Percentiles rank a stretch among this genome's conserved stretches.
These are phyloP conservation scores for Capronia americana DNA, from an alignment of 2,329 filamentous ascomycete genomes.

Conservation along the genomic window DNA sequence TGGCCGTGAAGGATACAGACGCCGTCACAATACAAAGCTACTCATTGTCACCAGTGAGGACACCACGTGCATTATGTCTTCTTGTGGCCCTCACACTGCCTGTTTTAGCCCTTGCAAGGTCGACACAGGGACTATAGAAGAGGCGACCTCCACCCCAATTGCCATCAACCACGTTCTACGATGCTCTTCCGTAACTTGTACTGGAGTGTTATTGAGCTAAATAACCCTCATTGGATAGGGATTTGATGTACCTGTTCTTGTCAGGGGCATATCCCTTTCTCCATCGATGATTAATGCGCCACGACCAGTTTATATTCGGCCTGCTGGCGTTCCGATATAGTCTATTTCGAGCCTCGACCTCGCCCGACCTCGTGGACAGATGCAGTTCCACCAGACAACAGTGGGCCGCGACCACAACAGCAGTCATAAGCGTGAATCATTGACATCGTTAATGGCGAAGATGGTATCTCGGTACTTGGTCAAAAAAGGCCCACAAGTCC, in stretches of 20 bases:
- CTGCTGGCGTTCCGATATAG: not conserved
- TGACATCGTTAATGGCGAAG: slow-evolving; percentile 19
- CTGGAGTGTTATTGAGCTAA: not conserved
- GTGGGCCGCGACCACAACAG: not conserved
- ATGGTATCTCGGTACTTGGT: slow-evolving; percentile 24
- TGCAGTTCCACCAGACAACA: too few species aligned
- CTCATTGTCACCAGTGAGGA: not conserved
- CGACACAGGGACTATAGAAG: not conserved
- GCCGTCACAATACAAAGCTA: not conserved
- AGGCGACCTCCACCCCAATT: not conserved
- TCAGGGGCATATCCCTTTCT: not conserved
- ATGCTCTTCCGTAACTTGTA: not conserved
- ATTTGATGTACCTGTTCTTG: not conserved
- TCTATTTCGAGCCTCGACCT: not conserved
- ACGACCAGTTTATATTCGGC: not conserved
- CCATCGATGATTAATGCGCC: not conserved
- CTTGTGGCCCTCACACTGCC: not conserved
- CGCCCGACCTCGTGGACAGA: not conserved
- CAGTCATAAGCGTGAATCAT: slow-evolving; percentile 13
- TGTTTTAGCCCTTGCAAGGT: not conserved
- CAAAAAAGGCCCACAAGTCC: slow-evolving; percentile 3
- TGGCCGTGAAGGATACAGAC: not conserved
- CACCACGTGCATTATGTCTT: not conserved
- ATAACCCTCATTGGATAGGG: not conserved
- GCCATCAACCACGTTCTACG: not conserved